phyloP scores from a whole-genome alignment of 2,329 filamentous ascomycete species.

The Dactylonectria estremocensis region DNA sequence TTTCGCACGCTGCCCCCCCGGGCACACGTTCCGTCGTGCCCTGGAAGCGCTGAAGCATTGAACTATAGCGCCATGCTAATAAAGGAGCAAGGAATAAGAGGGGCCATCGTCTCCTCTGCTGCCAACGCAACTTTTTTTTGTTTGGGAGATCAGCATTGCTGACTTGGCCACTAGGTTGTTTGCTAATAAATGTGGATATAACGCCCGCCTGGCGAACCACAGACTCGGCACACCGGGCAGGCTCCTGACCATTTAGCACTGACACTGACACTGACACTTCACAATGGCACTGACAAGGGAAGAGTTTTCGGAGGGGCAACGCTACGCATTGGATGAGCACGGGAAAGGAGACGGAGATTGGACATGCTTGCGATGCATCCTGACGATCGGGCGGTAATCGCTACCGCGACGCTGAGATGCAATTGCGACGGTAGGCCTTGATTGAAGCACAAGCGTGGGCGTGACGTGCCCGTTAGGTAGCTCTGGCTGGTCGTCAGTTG shows the following conservation, averaged over 20 bases:
- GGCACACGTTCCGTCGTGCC: constrained; percentile 7
- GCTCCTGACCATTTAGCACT: constrained; percentile 15
- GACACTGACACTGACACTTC: constrained; percentile 18
- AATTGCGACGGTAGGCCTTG: constrained; percentile 16
- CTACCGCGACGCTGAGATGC: constrained; percentile 21
- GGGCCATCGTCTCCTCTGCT: constrained; percentile 9
- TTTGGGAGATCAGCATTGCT: constrained; percentile 25
- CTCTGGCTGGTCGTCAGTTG: constrained; percentile 15
- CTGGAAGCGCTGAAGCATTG: background rate
- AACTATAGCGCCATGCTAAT: constrained; percentile 22
- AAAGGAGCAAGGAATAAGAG: constrained; percentile 9
- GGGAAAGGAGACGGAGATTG: constrained; percentile 22
- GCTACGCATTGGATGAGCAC: constrained; percentile 12
- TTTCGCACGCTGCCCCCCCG: background rate
- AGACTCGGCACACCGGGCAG: constrained; percentile 11
- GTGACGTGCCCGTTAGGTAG: constrained; percentile 31
- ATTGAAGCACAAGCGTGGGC: constrained; percentile 5
- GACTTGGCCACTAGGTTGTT: constrained; percentile 5
- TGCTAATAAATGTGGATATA: constrained; percentile 21
- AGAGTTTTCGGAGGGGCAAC: constrained; percentile 20
- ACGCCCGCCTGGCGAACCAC: constrained; percentile 22
- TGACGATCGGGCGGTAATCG: constrained; percentile 1
- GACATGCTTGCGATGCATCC: constrained; percentile 9
- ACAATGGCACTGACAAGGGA: constrained; percentile 4
- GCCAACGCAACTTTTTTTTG: constrained; percentile 31